Evolutionary conservation across 768 basidiomycete genomes (phyloP), one percentile per base, ranked within the genome.

Genomic region (Agrocybe praecox): DNA sequence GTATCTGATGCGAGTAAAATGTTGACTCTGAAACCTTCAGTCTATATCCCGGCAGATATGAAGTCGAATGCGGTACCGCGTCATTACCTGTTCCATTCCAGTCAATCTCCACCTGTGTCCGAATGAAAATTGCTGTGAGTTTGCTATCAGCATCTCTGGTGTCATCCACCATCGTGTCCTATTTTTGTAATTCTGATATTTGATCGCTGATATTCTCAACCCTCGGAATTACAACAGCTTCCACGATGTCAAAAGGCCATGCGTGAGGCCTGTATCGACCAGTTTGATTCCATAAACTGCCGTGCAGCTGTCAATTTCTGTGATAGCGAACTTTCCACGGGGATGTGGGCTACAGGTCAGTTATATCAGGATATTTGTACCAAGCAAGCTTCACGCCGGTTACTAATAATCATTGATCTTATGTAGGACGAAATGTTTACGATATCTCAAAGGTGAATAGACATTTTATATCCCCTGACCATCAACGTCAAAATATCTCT

Each of bases 221-320:
- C 24, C 26, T 43, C 26, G 23, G 14, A 40, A 40, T 40, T 19
- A 52, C 15, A 50, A 44, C 61, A 89, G 87, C 75, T 92, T 19
- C 86, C 89, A 19, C 82, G 85, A 46, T 94, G 92, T 68, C 73
- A 85, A 61, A 77, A 76, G 57, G 77, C 77, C 34, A 77, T 89
- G 67, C 71, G 77, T n/a, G 68, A 76, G 43, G 75, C 75, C 45
- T 94, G 91, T 59, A 76, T 91, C 26, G 80, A 90, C 53, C 73
- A 73, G 15, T 87, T 87, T 60, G 90, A 94, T 67, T 69, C 76
- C 19, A 84, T 88, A 34, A 76, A 81, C 56, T 94, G 92, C 63
- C 73, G 70, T n/a, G 87, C 86, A 12, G 87, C 90, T 2, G 76
- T 84, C 49, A 69, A 60, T 10, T 92, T 91, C 68, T 94, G 92